Base-by-base conservation (phyloP, 768 basidiomycete species). In the Leucocoprinus leucothites region DNA sequence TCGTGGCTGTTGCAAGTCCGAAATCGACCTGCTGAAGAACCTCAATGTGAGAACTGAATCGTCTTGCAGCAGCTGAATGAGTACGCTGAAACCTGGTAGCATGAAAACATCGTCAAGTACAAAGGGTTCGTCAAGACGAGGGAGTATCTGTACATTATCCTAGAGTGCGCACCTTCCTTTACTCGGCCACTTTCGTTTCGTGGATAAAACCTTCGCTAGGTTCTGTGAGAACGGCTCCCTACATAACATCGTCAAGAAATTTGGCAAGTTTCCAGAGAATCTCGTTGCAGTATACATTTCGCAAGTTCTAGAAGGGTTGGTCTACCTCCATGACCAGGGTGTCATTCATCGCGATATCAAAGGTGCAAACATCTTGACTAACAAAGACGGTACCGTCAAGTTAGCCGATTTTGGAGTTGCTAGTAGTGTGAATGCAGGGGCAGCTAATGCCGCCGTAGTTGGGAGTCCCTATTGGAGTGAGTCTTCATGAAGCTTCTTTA, bases 341-440 rank as follows among this genome's bases (percentile, higher is more conserved):
- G 97, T 99, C 58, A 98, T 99, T 63, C 97, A 99, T 69, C 82
- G 97, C 28, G 97, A 99, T 64, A 98, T 99, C 76, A 99, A 99
- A 69, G 97, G 97, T 34, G 96, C 97, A 13, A 99, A 99, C 61
- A 97, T 99, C 65, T 77, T 99, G 43, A 98, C 97, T 18, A 98
- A 97, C 68, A 99, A 99, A 73, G 96, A 98, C 73, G 97, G 97
- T 6, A 89, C 87, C 19, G 95, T 99, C 57, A 99, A 98, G 71
- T 80, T 99, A n/a, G 97, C 97, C 11, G 97, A 99, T 71, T 99
- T 99, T 65, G 97, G 97, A 48, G 97, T 99, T 18, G 94, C 94
- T 9, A 84, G 90, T 9, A 84, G 86, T 22, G 54, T 56, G 41
- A 81, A 85, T 0, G 87, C 84, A 9, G 86, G 83, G 9, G 86